Evolutionary conservation across 179 eudicot genomes (phyloP).

Genomic region (Pouteria campechiana): DNA sequence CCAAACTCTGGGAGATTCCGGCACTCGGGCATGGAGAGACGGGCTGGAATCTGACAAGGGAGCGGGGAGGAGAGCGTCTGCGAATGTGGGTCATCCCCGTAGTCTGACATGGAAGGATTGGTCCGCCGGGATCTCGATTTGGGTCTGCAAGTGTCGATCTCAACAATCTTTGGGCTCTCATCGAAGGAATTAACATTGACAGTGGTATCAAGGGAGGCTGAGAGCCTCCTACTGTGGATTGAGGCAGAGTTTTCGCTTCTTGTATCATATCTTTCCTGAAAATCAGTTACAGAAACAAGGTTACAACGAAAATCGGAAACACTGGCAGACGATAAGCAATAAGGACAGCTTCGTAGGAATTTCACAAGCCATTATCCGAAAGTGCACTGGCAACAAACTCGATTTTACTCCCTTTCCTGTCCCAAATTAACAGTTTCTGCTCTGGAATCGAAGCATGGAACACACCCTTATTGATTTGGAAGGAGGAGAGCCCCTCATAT

Average conservation of each 20-base stretch:
- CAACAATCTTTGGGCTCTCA: conserved; percentile 69
- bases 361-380: no score
- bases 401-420: no score
- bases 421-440: not conserved
- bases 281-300: not conserved
- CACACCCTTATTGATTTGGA: no score
- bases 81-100: conserved; percentile 11
- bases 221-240: conserved; percentile 54
- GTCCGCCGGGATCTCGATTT: conserved; percentile 25
- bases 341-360: no score
- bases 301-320: no score
- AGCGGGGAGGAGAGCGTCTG: conserved; percentile 23
- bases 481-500: no score
- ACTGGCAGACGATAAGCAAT: no score
- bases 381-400: no score
- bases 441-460: no score
- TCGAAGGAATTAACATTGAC: conserved; percentile 31
- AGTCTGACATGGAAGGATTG: conserved; percentile 9
- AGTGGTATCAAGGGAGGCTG: conserved; percentile 44
- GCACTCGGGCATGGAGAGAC: conserved; percentile 33
- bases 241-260: conserved; percentile 27
- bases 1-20: conserved; percentile 30
- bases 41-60: conserved; percentile 13
- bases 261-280: conserved; percentile 37
- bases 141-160: conserved; percentile 55